Evolutionary conservation across 129 eudicot species (phyloP), one percentile per base, ranked within the genome.

Genomic region (Cynara cardunculus): DNA sequence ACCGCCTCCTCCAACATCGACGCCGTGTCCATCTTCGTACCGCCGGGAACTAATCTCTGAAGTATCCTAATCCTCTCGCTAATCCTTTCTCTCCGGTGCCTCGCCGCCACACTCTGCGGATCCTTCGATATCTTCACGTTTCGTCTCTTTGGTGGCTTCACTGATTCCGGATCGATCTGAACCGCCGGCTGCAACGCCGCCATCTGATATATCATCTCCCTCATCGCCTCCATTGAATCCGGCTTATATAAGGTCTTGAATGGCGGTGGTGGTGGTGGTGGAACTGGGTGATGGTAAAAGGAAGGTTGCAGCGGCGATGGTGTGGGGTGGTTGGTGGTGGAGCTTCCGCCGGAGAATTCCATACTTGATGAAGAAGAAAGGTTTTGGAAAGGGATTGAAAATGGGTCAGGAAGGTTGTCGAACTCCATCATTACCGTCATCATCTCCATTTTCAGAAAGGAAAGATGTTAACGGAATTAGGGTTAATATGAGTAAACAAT

Each of bases 11-110:
- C 97, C 39, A 92, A 84, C 92, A 92, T 89, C 4, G 97, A 90
- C 3, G 94, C 97, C 12, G 97, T 88, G 76, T 92, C 97, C 97
- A 92, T 88, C 80, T 92, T 92, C 3, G 89, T 92, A 3, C 97
- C 97, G 0, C 97, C 97, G 0, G 97, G 97, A 11, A 92, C 97
- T 2, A 92, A 84, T 37, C 94, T 79, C 64, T 92, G 97, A 34
- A 92, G 86, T 25, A 92, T 92, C 61, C 97, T 70, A 0, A 87
- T 84, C 74, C 76, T 34, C 80, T 87, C 86, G 59, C 88, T 84
- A 27, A 87, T 84, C 80, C 73, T 74, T 66, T 87, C 90, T 71
- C 90, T 78, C 73, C 90, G 49, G 68, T 81, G 90, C 28, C 90
- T 69, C 25, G 90, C 90, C 41, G 88, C 90, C 61, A 84, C 84